Base-by-base conservation (phyloP, 2,329 filamentous ascomycete species). In the Penicillium aurantiogriseum region DNA sequence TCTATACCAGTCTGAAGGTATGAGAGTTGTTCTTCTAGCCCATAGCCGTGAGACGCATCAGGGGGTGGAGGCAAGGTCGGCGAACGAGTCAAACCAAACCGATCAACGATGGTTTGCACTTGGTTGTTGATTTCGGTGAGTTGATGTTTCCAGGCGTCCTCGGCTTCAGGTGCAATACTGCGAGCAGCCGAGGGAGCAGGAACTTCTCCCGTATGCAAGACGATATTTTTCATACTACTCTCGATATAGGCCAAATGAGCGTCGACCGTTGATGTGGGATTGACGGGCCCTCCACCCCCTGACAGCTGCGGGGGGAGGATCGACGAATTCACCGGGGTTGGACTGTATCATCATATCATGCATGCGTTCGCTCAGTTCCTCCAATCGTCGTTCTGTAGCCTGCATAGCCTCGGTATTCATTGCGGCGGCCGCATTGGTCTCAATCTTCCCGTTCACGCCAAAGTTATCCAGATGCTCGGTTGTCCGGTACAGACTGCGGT, bases 1-100 rank as follows among this genome's bases (percentile, higher is more conserved):
- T 92, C 88, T 0, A 97, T 86, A 68, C 90, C 91, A 9, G 84
- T 79, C 17, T 87, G 88, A 72, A 97, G 95, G 21, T 88, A 90
- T 23, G 83, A 80, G 4, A 96, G 77, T 65, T 94, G 91, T 27
- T 85, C 83, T 46, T 88, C 81, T 6, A 90, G 73, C 27, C 82
- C 65, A 46, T 66, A 83, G 44, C 81, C 79, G 5, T 82, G 82
- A 1, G 81, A 79, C 4, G 81, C 74, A 36, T 81, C 75, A 4
- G 89, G 88, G 5, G 86, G 85, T 27, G 82, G 79, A 13, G 83
- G 80, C 48, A 86, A 78, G 38, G 77, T 75, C 17, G 81, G 65
- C 71, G 68, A 77, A 69, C 71, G 68, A 60, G 74, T 67, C 49
- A 76, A 69, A 21, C 80, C 75, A 44, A 80, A 74, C 17, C 78